phyloP scores from a whole-genome alignment of 768 basidiomycete genomes.

The Suillus ampliporus region DNA sequence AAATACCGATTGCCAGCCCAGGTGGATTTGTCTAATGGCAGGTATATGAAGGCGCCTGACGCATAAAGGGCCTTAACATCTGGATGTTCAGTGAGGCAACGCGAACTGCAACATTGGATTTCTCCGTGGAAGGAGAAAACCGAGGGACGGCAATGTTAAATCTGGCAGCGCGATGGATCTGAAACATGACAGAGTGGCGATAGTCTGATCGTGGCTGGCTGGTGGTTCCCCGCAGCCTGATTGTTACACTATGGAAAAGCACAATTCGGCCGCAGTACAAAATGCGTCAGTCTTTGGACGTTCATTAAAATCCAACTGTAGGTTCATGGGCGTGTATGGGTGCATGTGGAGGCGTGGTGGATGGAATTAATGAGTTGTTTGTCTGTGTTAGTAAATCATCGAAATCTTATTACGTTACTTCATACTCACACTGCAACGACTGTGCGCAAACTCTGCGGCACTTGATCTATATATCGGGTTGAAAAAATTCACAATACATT shows the following conservation, averaged over 20 bases:
- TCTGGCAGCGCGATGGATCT: not conserved
- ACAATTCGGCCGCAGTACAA: not conserved
- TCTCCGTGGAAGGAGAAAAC: not conserved
- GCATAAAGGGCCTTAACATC: not conserved
- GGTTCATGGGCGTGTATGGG: too few species aligned
- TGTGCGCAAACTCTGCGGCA: too few species aligned
- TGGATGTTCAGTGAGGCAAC: not conserved
- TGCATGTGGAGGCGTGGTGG: too few species aligned
- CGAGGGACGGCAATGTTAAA: not conserved
- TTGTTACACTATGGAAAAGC: not conserved
- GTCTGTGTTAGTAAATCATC: too few species aligned
- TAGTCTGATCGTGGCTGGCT: not conserved
- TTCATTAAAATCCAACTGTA: too few species aligned
- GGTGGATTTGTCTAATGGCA: not conserved
- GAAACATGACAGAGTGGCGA: not conserved
- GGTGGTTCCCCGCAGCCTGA: not conserved
- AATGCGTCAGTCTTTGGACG: too few species aligned
- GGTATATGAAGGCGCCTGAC: not conserved
- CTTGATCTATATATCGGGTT: too few species aligned
- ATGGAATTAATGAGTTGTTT: too few species aligned
- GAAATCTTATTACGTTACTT: too few species aligned
- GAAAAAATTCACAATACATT: too few species aligned
- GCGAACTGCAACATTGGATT: not conserved
- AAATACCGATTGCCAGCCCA: not conserved
- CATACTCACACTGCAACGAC: too few species aligned